These are phyloP conservation scores for Pseudogymnoascus pannorum DNA, from an alignment of 2,329 filamentous ascomycete genomes.

Conservation along the genomic window DNA sequence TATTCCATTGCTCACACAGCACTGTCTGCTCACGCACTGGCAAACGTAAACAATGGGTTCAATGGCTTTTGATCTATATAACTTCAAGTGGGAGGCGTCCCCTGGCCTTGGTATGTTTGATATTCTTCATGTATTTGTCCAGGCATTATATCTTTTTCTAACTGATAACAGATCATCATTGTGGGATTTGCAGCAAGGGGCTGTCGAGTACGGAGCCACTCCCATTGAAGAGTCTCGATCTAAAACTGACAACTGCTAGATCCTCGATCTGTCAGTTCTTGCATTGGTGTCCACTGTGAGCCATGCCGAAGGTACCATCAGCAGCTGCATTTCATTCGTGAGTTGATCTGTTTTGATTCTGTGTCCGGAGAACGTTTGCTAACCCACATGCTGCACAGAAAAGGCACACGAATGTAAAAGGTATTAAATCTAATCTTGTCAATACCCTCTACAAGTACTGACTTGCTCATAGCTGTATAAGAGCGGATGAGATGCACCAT, in stretches of 20 bases:
- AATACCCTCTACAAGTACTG: not conserved
- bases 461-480: constrained; percentile 22
- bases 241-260: constrained; percentile 18
- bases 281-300: constrained; percentile 29
- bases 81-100: constrained; percentile 26
- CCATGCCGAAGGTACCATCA: constrained; percentile 29
- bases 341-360: constrained; percentile 6
- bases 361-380: not conserved
- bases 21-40: not conserved
- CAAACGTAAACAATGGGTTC: constrained; percentile 11
- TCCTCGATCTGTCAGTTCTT: constrained; percentile 24
- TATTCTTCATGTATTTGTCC: not conserved
- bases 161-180: constrained; percentile 26
- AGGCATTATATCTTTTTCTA: constrained; percentile 9
- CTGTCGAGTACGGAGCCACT: constrained; percentile 16
- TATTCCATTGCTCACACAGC: not conserved
- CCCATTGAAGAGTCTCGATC: not conserved
- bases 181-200: constrained; percentile 20
- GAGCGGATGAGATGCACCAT: constrained; percentile 27
- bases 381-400: constrained; percentile 15
- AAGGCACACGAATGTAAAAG: constrained; percentile 26
- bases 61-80: constrained; percentile 14
- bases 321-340: constrained; percentile 29
- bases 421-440: constrained; percentile 16
- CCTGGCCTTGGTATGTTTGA: constrained; percentile 24